Conservation (phyloP, 1,139 yeast species). For the Yamadazyma spencermartinsiae region DNA sequence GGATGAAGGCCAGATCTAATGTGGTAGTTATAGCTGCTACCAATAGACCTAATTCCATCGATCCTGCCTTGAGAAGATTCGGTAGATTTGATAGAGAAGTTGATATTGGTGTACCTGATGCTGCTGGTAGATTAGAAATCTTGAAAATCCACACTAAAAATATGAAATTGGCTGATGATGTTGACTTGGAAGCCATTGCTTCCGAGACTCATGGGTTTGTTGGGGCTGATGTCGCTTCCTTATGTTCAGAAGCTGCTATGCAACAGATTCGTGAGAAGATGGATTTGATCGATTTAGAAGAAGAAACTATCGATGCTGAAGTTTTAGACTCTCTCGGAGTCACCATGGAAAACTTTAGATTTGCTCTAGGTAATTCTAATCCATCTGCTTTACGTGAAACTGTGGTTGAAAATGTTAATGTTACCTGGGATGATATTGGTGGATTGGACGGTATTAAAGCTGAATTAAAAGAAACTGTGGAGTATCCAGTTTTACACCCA, state of each 20-base stretch:
- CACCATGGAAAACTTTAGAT: constrained; percentile 98
- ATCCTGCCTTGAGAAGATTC: constrained; percentile 96
- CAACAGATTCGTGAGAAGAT: constrained; percentile 97
- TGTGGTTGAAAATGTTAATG: constrained; percentile 96
- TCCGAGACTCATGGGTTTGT: constrained; percentile 92
- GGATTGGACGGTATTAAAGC: constrained; percentile 94
- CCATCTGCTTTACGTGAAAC: constrained; percentile 99
- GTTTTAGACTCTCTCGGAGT: constrained; percentile 95
- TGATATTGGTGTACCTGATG: constrained; percentile 98
- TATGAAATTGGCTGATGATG: constrained; percentile 95
- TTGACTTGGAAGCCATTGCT: constrained; percentile 86
- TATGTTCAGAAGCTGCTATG: constrained; percentile 97
- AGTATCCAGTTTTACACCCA: constrained; percentile 97
- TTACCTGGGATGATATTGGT: constrained; percentile 97
- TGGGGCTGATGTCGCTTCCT: constrained; percentile 80
- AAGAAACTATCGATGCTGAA: constrained; percentile 97
- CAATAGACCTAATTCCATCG: constrained; percentile 97
- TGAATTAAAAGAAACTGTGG: constrained; percentile 97
- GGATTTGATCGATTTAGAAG: constrained; percentile 97
- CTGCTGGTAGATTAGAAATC: constrained; percentile 96
- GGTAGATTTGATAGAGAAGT: constrained; percentile 99
- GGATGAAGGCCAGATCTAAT: constrained; percentile 98
- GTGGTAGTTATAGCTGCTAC: constrained; percentile 89
- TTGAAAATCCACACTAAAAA: constrained; percentile 85
- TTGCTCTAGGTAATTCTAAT: constrained; percentile 95